Percentiles rank a stretch among this genome's conserved stretches.
Conservation (phyloP, 2,329 filamentous ascomycete species). For the Ceratocystis diversiconidia region DNA sequence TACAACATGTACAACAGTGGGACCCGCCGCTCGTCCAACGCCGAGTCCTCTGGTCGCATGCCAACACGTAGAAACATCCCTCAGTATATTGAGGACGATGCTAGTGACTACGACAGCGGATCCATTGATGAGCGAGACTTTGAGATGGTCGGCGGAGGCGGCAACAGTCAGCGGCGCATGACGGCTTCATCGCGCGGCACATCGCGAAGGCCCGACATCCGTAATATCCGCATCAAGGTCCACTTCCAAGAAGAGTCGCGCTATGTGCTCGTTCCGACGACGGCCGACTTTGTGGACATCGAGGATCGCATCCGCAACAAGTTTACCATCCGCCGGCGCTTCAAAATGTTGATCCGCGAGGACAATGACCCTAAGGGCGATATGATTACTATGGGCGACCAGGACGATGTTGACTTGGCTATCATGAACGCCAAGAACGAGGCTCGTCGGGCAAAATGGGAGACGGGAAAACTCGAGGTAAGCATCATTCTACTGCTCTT, state of each 20-base stretch:
- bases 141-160: slow-evolving; percentile 47
- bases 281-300: slow-evolving; percentile 62
- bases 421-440: slow-evolving; percentile 53
- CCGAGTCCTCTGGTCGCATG: slow-evolving; percentile 30
- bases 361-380: slow-evolving; percentile 65
- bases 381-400: slow-evolving; percentile 94
- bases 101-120: slow-evolving; percentile 55
- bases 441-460: slow-evolving; percentile 58
- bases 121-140: slow-evolving; percentile 66
- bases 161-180: slow-evolving; percentile 32
- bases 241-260: slow-evolving; percentile 76
- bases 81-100: slow-evolving; percentile 59
- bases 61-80: slow-evolving; percentile 30
- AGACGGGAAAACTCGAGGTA: slow-evolving; percentile 92
- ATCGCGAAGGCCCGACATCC: slow-evolving; percentile 50
- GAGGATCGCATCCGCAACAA: slow-evolving; percentile 71
- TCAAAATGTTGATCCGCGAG: slow-evolving; percentile 80
- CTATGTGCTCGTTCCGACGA: slow-evolving; percentile 71
- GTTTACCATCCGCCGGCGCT: slow-evolving; percentile 60
- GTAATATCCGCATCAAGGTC: slow-evolving; percentile 80
- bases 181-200: slow-evolving; percentile 35
- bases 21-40: slow-evolving; percentile 31
- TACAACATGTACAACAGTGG: slow-evolving; percentile 18
- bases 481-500: slow-evolving; percentile 26
- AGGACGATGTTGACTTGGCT: slow-evolving; percentile 88